Base-by-base conservation (phyloP, 1,139 yeast species). In the Kluyveromyces sp. region DNA sequence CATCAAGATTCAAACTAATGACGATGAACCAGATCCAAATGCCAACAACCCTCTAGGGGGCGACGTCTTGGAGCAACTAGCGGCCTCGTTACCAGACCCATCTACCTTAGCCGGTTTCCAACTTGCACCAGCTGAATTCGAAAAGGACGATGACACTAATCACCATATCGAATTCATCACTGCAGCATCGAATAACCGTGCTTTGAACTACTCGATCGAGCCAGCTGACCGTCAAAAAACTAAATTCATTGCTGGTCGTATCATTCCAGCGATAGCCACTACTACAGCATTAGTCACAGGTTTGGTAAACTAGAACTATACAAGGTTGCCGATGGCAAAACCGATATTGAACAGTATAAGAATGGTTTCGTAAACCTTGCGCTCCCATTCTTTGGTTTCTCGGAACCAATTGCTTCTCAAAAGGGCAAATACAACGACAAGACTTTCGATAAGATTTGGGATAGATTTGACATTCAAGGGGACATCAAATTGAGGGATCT, bases 221-320 rank as follows among this genome's bases (percentile, higher is more conserved):
- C 67, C 84, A 52, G 92, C 84, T 31, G 94, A 83, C 62, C 78
- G 78, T 48, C 77, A 77, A 46, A 83, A 81, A 69, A 85, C 94
- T 32, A 85, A 85, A 64, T 83, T 84, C 54, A 84, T 84, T 64
- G 95, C 95, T 15, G 97, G 97, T 47, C 83, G 94, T 67, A 92
- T 92, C 56, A 90, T 92, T 56, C 99, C 99, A 8, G 98, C 98
- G 21, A 92, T 92, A 72, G 98, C 98, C 35, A 92, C 99, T 2
- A 94, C 99, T 4, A 92, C 99, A 25, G 95, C 97, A 8, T 73
- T 90, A 58, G 97, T 92, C 10, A 88, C 98, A 4, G 99, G 99
- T 40, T 74, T 92, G 60, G 95, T 89, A 37, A 87, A 95, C 61
- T 92, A 57, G 99, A 92, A 68, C 74, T 92, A 50, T 85, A 88